Conservation (phyloP, 345 rosid species). For the Gossypium turneri region DNA sequence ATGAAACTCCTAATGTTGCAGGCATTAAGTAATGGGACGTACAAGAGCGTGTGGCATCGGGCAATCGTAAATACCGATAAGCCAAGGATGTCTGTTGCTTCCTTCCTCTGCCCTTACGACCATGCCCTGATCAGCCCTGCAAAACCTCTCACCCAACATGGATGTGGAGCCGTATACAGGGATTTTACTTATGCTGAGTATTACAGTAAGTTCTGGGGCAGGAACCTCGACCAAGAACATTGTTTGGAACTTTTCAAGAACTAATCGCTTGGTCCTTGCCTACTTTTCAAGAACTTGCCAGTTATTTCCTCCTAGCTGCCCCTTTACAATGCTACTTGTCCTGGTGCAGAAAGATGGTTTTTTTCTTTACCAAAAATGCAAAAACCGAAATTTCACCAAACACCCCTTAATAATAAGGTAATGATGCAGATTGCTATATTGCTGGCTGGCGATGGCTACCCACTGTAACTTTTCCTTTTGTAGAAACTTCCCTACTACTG, state of each 20-base stretch:
- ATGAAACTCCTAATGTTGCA: conserved; percentile 18
- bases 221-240: conserved; percentile 74
- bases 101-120: conserved; percentile 69
- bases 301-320: too few species aligned
- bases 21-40: conserved; percentile 83
- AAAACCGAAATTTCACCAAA: neutral
- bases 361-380: neutral
- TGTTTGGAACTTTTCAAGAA: conserved; percentile 76
- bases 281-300: too few species aligned
- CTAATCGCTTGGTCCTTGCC: neutral
- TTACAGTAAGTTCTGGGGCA: conserved; percentile 85
- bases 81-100: conserved; percentile 66
- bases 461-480: neutral
- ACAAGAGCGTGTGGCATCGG: conserved; percentile 89
- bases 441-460: neutral
- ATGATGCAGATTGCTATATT: neutral
- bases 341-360: too few species aligned
- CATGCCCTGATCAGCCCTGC: conserved; percentile 63
- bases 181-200: conserved; percentile 84
- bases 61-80: conserved; percentile 57
- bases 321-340: too few species aligned
- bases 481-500: neutral
- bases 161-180: conserved; percentile 47
- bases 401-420: neutral
- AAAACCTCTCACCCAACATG: conserved; percentile 36